phyloP scores from a whole-genome alignment of 768 basidiomycete species.

The Lactarius hengduanensis region DNA sequence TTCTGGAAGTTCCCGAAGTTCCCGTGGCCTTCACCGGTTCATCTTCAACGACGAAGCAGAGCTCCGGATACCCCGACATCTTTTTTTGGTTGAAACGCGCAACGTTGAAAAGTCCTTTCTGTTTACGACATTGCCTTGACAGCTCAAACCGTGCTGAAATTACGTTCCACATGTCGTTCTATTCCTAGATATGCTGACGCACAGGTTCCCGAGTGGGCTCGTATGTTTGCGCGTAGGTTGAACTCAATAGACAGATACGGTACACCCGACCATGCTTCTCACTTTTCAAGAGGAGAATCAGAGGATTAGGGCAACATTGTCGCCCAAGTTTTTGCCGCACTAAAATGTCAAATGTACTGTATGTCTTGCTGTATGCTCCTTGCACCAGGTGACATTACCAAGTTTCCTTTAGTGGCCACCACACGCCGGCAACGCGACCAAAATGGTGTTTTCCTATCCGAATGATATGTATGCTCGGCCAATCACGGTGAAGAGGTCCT shows the following conservation, averaged over 20 bases:
- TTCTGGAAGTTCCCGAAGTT: background rate
- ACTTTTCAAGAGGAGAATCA: background rate
- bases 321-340: background rate
- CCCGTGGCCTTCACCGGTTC: background rate
- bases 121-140: background rate
- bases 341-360: background rate
- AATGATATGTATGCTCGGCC: background rate
- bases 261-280: background rate
- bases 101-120: background rate
- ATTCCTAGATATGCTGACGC: background rate
- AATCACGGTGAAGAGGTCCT: background rate
- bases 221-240: background rate
- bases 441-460: background rate
- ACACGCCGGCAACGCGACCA: background rate
- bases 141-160: background rate
- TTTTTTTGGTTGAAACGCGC: background rate
- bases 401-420: background rate
- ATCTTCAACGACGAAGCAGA: background rate
- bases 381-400: background rate
- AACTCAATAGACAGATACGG: background rate
- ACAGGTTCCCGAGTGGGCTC: background rate
- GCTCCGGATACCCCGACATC: background rate
- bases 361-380: background rate
- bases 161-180: background rate
- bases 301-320: background rate